Evolutionary conservation across 495 filamentous ascomycete species (phyloP).

Genomic region (Hyaloscypha variabilis): DNA sequence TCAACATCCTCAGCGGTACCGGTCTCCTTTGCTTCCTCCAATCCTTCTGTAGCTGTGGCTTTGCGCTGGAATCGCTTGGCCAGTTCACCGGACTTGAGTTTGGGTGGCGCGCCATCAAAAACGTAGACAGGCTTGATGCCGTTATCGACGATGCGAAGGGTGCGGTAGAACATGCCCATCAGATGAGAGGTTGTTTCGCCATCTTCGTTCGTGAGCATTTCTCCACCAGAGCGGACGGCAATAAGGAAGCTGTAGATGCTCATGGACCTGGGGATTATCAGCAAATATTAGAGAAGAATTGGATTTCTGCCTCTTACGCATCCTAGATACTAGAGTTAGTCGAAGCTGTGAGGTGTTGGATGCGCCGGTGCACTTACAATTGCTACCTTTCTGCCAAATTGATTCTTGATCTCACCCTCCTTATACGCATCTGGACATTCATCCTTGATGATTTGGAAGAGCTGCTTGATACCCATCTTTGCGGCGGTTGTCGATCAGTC

Average conservation of each 20-base stretch:
- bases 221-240: conserved; percentile 92
- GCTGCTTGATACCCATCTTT: conserved; percentile 90
- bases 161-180: conserved; percentile 99
- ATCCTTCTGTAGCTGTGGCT: conserved; percentile 80
- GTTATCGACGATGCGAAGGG: conserved; percentile 95
- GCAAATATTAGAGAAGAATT: conserved; percentile 13
- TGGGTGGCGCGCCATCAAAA: conserved; percentile 95
- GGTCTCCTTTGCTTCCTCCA: conserved; percentile 95
- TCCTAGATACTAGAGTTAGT: conserved; percentile 55
- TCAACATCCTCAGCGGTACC: conserved; percentile 96
- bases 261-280: conserved; percentile 74
- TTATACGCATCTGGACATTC: conserved; percentile 94
- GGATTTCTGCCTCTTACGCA: conserved; percentile 63
- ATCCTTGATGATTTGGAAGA: conserved; percentile 86
- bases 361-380: conserved; percentile 64
- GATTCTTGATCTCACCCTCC: conserved; percentile 95
- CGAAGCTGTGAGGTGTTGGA: neutral
- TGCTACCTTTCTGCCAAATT: conserved; percentile 95
- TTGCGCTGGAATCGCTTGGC: conserved; percentile 94
- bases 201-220: conserved; percentile 90
- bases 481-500: conserved; percentile 9
- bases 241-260: conserved; percentile 98
- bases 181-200: conserved; percentile 97
- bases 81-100: conserved; percentile 93
- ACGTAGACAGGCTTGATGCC: conserved; percentile 98